Evolutionary conservation across 2,329 filamentous ascomycete genomes (phyloP).

Genomic region (Pseudocercospora vitis): DNA sequence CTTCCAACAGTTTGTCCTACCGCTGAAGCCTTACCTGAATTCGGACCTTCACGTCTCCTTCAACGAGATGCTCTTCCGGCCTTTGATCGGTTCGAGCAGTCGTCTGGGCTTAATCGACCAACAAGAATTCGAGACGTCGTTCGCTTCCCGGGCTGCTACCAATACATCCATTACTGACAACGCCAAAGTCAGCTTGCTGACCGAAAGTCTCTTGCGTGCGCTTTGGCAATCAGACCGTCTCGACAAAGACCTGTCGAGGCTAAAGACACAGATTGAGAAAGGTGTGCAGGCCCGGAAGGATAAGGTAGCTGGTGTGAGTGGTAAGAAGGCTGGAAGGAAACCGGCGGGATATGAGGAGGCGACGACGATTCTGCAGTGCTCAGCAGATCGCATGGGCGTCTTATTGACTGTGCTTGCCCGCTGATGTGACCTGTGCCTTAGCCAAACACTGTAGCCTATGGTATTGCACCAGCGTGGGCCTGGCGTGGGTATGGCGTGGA

Average conservation of each 20-base stretch:
- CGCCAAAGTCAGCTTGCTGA: constrained; percentile 66
- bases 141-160: constrained; percentile 65
- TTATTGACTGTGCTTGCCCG: constrained; percentile 15
- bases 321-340: constrained; percentile 44
- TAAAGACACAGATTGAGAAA: constrained; percentile 45
- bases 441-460: too few relatives aligned
- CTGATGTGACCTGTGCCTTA: not conserved
- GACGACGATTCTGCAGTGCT: constrained; percentile 35
- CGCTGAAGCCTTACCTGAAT: constrained; percentile 39
- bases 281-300: constrained; percentile 55
- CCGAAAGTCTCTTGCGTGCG: constrained; percentile 65
- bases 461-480: not conserved
- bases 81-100: constrained; percentile 48
- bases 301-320: constrained; percentile 47
- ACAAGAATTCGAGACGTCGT: constrained; percentile 57
- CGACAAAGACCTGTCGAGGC: constrained; percentile 4
- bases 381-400: constrained; percentile 34
- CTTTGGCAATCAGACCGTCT: constrained; percentile 42
- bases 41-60: constrained; percentile 52
- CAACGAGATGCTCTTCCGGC: constrained; percentile 53
- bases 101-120: constrained; percentile 49
- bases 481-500: not conserved
- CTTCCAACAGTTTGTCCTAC: constrained; percentile 58
- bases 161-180: constrained; percentile 65
- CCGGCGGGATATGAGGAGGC: constrained; percentile 40